phyloP scores from a whole-genome alignment of 768 basidiomycete species.

The Mycena rebaudengoi region DNA sequence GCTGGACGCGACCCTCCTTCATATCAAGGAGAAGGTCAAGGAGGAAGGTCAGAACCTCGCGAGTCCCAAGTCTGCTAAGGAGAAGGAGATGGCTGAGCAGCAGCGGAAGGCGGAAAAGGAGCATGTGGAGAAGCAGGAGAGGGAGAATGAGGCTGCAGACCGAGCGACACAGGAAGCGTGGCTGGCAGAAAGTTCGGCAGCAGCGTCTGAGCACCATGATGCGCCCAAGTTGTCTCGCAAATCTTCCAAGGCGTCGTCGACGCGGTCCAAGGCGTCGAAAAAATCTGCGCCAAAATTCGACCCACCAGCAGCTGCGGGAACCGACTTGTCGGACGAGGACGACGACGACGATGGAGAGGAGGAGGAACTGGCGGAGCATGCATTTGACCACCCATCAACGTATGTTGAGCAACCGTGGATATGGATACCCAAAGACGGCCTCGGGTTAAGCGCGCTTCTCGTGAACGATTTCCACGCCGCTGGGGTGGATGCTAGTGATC shows the following conservation, averaged over 20 bases:
- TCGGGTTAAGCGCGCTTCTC: conserved; percentile 51
- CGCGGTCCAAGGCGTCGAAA: conserved; percentile 26
- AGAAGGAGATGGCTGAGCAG: conserved; percentile 20
- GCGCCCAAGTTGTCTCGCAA: conserved; percentile 25
- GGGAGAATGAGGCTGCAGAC: not conserved
- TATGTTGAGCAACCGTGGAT: conserved; percentile 57
- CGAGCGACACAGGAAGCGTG: too few relatives aligned
- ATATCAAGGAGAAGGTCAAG: conserved; percentile 39
- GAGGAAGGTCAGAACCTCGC: conserved; percentile 29
- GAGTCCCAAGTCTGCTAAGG: conserved; percentile 6
- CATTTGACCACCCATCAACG: conserved; percentile 58
- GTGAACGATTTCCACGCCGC: conserved; percentile 45
- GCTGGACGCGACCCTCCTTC: conserved; percentile 40
- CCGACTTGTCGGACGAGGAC: conserved; percentile 37
- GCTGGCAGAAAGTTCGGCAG: too few relatives aligned
- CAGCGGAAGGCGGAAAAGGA: conserved; percentile 12
- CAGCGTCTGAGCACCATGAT: too few relatives aligned
- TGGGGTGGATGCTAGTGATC: conserved; percentile 54
- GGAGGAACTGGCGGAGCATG: conserved; percentile 47
- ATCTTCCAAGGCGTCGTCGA: conserved; percentile 16
- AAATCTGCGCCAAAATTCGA: conserved; percentile 35
- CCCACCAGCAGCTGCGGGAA: conserved; percentile 38
- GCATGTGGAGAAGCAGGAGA: not conserved
- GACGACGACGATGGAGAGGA: conserved; percentile 38
- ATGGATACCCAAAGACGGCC: conserved; percentile 53